Base-by-base conservation (phyloP, 192 early-diverging fungal species). In the Hyaloraphidium curvatum region DNA sequence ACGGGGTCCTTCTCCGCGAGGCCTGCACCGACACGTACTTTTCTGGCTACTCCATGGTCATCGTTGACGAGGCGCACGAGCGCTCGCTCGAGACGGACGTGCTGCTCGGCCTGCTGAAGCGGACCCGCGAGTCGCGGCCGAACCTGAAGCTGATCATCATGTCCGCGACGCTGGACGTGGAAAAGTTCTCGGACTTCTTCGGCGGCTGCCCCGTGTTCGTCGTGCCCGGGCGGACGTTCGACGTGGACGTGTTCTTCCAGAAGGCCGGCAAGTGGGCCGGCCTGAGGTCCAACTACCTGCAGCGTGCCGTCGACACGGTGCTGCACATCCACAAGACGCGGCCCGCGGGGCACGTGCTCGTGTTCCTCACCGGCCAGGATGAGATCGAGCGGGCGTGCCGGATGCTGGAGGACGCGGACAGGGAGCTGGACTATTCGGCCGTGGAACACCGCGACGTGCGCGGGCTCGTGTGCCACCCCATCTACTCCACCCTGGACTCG, bases 111-210 rank as follows among this genome's bases (percentile, higher is more conserved):
- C 54, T 79, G 9, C 54, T 79, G 16, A 60, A 60, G 51, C 28
- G 40, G 21, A 28, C 56, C 2, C 37, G 51, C 61, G 26, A 48
- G 52, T 4, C 28, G 19, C 28, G 33, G 23, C 2, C 4, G 16
- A 16, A 53, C 21, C 51, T 78, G n/a, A 71, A 67, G 37, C 37
- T 78, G 23, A 51, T 87, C 0, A 69, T 87, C 59, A 87, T 85
- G 85, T 79, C 75, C 16, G 84, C 87, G 0, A 89, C 86, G 0
- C 56, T 89, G 16, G 70, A 91, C 59, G 77, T 82, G 9, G 76
- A 80, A 54, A 84, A 86, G 57, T 91, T 91, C 50, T 79, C 73
- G 14, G 78, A 77, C 50, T 91, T 80, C 55, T 91, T 89, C 59
- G 69, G 76, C 28, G 77, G 75, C 4, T 84, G 80, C 17, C 83